Percentiles rank a stretch among this genome's conserved stretches.
phyloP scores from a whole-genome alignment of 441 rosid species.

The Eutrema salsugineum region DNA sequence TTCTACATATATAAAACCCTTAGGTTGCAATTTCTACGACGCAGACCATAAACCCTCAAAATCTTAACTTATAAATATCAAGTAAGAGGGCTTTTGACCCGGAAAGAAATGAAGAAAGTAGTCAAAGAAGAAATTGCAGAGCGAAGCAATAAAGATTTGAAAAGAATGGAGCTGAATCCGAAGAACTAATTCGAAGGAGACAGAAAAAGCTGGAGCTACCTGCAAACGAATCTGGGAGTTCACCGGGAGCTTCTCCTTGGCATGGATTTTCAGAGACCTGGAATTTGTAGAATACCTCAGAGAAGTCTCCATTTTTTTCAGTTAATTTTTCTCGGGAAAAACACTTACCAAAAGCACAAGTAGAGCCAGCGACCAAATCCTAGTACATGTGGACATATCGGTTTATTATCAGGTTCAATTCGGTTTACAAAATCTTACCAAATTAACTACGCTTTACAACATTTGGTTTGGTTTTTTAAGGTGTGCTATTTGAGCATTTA shows the following conservation, averaged over 20 bases:
- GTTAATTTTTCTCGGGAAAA: conserved; percentile 1
- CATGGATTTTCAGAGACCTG: conserved; percentile 69
- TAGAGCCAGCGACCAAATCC: too few species aligned
- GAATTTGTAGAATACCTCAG: conserved; percentile 63
- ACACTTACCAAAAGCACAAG: neutral
- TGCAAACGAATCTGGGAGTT: conserved; percentile 60
- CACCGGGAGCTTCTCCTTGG: conserved; percentile 71
- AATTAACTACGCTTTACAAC: neutral
- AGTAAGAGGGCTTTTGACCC: neutral
- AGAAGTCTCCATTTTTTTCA: conserved; percentile 68
- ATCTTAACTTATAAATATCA: neutral
- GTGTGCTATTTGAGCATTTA: neutral
- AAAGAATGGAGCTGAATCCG: neutral
- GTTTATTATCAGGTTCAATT: conserved; percentile 1
- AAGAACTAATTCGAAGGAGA: neutral
- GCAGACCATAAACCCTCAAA: neutral
- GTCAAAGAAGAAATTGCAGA: neutral
- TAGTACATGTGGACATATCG: neutral
- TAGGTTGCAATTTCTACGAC: neutral
- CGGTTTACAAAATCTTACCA: neutral
- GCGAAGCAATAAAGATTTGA: neutral
- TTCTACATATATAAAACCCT: neutral
- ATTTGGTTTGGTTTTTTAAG: neutral
- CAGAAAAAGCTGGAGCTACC: conserved; percentile 35
- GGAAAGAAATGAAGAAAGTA: neutral